Evolutionary conservation across 2,329 filamentous ascomycete genomes (phyloP), one percentile per base, ranked within the genome.

Genomic region (Colletotrichum orbiculare): DNA sequence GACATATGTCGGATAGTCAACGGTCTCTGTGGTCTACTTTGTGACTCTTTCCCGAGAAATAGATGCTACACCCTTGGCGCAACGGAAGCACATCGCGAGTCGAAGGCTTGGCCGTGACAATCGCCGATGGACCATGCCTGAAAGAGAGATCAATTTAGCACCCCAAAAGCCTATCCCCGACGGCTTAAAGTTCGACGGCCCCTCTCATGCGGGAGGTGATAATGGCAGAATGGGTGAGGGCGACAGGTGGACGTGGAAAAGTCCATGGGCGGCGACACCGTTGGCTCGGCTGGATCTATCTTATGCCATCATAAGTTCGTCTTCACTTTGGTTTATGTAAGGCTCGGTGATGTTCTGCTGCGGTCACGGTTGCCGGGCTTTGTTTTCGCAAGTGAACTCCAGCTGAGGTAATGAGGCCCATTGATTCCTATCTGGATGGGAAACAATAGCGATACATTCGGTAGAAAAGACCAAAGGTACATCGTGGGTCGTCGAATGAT

Each of bases 1-100:
- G 63, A 66, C 63, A 66, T 66, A 66, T 62, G 60, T 66, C 63
- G 63, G 63, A 52, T 39, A 52, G 41, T 60, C 45, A 38, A 12
- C 25, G 57, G 9, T 41, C 54, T 37, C 37, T 39, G 43, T 41
- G 34, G 41, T n/a, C 41, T 54, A 15, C 25, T 25, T 25, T 13
- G 41, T 42, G 48, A 60, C 57, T 54, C 49, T 25, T 48, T 38
- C 13, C 50, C 57, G 39, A 58, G 13, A 25, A 43, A 35, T 11
- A 54, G 39, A 33, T 35, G 49, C 49, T 38, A 48, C 38, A 8
- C 37, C 48, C 63, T 65, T 62, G 63, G 52, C 64, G 50, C 35
- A 57, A 49, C 54, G 49, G 60, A 57, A 60, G 46, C 50, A 54
- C 54, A 57, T 67, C 15, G 45, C 49, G 39, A 47, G 15, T 17